Evolutionary conservation across 2,329 filamentous ascomycete species (phyloP).

Genomic region (Penicillium janthinellum): DNA sequence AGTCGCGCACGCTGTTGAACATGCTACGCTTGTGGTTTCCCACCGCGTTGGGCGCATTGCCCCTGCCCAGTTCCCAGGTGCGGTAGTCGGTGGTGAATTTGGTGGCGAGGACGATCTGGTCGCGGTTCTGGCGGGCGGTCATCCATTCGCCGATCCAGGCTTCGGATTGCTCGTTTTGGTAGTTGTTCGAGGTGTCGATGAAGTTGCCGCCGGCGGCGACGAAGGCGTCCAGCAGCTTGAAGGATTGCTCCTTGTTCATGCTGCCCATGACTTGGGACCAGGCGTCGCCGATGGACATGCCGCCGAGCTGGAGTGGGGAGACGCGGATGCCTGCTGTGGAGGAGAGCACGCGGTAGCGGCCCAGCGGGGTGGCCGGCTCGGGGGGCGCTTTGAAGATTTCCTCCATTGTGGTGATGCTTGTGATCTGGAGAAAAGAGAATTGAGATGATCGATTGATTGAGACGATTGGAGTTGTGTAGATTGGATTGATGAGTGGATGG

Average conservation of each 20-base stretch:
- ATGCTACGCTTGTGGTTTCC: constrained; percentile 50
- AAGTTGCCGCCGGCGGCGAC: constrained; percentile 70
- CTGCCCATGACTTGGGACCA: constrained; percentile 61
- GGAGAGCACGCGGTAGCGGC: constrained; percentile 66
- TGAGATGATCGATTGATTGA: not conserved
- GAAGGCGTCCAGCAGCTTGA: constrained; percentile 68
- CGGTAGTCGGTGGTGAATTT: constrained; percentile 66
- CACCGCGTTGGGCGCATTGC: constrained; percentile 43
- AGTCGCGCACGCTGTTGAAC: constrained; percentile 46
- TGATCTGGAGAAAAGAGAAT: not conserved
- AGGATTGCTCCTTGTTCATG: constrained; percentile 64
- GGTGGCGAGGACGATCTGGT: constrained; percentile 71
- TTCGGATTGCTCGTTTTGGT: constrained; percentile 66
- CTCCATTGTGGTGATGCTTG: constrained; percentile 24
- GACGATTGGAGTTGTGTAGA: not conserved
- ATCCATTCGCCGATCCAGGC: constrained; percentile 72
- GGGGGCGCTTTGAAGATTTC: constrained; percentile 45
- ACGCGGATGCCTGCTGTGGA: constrained; percentile 67
- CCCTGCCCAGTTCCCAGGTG: constrained; percentile 36
- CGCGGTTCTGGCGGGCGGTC: constrained; percentile 63
- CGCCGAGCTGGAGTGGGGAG: constrained; percentile 58
- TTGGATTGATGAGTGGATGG: not conserved
- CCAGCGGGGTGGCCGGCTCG: constrained; percentile 61
- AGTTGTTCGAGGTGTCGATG: constrained; percentile 71
- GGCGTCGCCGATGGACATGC: constrained; percentile 42